A percentile compares a stretch with the other conserved stretches of the same genome.
Evolutionary conservation across 1,139 yeast species (phyloP).

Genomic region (Kazachstania sp.): DNA sequence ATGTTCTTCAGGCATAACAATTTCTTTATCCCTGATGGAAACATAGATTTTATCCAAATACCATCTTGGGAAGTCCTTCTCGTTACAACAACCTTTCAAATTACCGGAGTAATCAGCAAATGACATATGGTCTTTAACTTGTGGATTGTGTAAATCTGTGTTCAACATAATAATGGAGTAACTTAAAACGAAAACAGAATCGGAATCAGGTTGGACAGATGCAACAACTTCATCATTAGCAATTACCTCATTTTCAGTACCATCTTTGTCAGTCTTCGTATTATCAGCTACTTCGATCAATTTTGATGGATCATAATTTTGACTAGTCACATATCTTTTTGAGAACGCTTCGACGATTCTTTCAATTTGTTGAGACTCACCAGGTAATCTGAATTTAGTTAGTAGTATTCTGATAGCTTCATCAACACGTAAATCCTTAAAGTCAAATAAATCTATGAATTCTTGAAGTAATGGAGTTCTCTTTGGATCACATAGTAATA

Average conservation of each 20-base stretch:
- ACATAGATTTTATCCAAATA: conserved; percentile 71
- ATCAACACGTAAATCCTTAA: conserved; percentile 71
- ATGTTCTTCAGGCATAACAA: conserved; percentile 97
- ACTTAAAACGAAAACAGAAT: conserved; percentile 62
- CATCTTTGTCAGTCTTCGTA: background rate
- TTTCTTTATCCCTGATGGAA: conserved; percentile 78
- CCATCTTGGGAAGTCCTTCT: conserved; percentile 76
- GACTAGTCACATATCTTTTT: conserved; percentile 62
- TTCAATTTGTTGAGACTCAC: conserved; percentile 95
- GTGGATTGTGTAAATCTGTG: conserved; percentile 72
- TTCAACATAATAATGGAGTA: conserved; percentile 71
- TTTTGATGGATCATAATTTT: conserved; percentile 31
- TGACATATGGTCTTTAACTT: conserved; percentile 79
- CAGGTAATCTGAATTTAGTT: conserved; percentile 85
- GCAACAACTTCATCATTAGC: conserved; percentile 29
- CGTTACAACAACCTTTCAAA: conserved; percentile 68
- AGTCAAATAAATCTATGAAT: conserved; percentile 69
- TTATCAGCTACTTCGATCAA: conserved; percentile 13
- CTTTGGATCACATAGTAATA: conserved; percentile 68
- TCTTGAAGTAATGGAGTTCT: conserved; percentile 51
- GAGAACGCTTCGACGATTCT: conserved; percentile 84
- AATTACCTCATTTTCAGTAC: conserved; percentile 16
- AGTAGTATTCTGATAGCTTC: conserved; percentile 81
- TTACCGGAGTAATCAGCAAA: conserved; percentile 73
- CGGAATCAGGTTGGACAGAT: conserved; percentile 58